A percentile compares a stretch with the other conserved stretches of the same genome.
phyloP scores from a whole-genome alignment of 805 yeast genomes.

The Tetrapisispora taiwanensis region DNA sequence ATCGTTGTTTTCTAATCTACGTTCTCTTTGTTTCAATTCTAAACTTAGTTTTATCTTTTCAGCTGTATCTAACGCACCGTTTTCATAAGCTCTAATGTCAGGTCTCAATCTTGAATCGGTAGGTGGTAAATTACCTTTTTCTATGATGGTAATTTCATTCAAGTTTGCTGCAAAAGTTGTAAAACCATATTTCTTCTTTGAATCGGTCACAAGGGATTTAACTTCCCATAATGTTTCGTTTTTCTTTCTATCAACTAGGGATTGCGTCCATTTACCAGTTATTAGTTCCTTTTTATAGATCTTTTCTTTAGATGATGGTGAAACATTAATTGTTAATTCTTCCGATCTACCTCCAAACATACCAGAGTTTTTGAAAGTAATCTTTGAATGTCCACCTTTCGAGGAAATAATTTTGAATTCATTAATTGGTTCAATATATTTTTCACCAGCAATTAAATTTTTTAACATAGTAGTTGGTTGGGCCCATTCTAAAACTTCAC shows the following conservation, averaged over 20 bases:
- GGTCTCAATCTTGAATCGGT: constrained; percentile 89
- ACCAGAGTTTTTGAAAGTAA: constrained; percentile 71
- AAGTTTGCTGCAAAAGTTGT: constrained; percentile 72
- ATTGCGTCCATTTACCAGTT: constrained; percentile 79
- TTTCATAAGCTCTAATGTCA: constrained; percentile 64
- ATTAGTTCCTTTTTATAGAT: constrained; percentile 16
- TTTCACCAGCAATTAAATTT: constrained; percentile 89
- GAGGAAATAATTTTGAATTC: constrained; percentile 57
- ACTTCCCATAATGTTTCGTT: constrained; percentile 54
- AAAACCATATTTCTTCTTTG: constrained; percentile 69
- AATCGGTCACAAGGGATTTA: constrained; percentile 50
- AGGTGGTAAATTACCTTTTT: constrained; percentile 55
- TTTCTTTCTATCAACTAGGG: constrained; percentile 33
- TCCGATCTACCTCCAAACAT: constrained; percentile 81
- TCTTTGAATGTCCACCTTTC: constrained; percentile 56
- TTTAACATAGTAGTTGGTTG: constrained; percentile 78
- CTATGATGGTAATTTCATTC: constrained; percentile 69
- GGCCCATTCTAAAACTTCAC: constrained; percentile 65
- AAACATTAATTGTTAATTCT: constrained; percentile 35
- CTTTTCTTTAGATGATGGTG: constrained; percentile 11
- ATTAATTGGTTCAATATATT: constrained; percentile 79
- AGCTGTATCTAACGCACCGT: constrained; percentile 60
- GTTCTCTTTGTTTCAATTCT: constrained; percentile 71
- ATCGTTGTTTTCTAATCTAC: constrained; percentile 52
- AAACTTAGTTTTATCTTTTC: constrained; percentile 56